Conservation (phyloP, 345 rosid genomes). For the Euclidium syriacum region DNA sequence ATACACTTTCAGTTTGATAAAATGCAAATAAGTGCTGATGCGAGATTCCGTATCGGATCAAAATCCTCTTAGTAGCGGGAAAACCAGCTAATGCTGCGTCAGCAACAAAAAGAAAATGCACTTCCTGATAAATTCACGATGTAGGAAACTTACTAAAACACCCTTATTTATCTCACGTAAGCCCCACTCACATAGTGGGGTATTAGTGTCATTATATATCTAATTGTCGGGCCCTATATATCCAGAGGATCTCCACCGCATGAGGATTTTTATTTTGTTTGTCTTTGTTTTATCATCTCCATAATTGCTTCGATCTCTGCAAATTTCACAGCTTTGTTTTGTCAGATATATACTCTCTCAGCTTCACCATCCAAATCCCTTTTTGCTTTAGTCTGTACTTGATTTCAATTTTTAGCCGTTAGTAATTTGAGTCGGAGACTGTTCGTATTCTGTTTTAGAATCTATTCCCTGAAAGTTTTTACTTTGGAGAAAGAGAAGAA, state of each 20-base stretch:
- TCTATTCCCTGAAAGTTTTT: too few relatives aligned
- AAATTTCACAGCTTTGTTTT: not conserved
- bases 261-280: not conserved
- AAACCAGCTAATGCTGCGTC: conserved; percentile 14
- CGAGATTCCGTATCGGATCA: conserved; percentile 19
- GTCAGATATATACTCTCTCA: not conserved
- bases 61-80: conserved; percentile 7
- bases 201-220: not conserved
- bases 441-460: not conserved
- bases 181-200: not conserved
- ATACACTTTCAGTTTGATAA: not conserved
- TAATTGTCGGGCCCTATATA: not conserved
- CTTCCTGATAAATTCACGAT: not conserved
- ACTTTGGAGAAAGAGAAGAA: not conserved
- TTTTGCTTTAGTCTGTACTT: not conserved
- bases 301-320: conserved; percentile 16
- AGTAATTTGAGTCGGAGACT: not conserved
- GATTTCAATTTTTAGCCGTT: not conserved
- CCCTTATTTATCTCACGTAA: not conserved
- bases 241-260: conserved; percentile 26
- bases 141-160: too few relatives aligned
- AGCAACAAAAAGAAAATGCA: not conserved
- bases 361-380: not conserved
- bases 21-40: not conserved
- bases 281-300: conserved; percentile 16